These are phyloP conservation scores for Lipomyces starkeyi DNA, from an alignment of 805 yeast genomes.

Conservation along the genomic window DNA sequence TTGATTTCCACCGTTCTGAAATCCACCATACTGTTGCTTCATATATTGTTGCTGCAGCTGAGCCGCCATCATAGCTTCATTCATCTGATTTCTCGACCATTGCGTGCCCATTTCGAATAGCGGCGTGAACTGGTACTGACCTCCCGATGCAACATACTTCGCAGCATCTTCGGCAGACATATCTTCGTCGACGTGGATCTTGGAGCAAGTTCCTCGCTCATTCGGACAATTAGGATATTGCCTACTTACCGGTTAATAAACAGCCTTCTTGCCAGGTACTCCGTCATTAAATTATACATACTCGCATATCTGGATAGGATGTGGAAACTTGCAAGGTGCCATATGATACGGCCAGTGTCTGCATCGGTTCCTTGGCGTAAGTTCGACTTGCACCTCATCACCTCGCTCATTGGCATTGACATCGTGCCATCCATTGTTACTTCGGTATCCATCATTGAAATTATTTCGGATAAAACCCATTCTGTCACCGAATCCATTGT, in stretches of 20 bases:
- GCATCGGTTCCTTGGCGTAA: constrained; percentile 39
- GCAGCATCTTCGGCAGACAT: constrained; percentile 62
- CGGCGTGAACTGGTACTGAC: constrained; percentile 23
- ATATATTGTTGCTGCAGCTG: not conserved
- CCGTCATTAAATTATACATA: constrained; percentile 42
- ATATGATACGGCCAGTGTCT: constrained; percentile 47
- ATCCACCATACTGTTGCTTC: not conserved
- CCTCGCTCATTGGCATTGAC: constrained; percentile 10
- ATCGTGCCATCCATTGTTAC: not conserved
- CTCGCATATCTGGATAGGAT: constrained; percentile 78
- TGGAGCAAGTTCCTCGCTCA: constrained; percentile 81
- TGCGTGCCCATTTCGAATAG: constrained; percentile 24
- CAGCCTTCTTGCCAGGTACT: not conserved
- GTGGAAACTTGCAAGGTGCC: constrained; percentile 68
- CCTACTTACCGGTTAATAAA: not conserved
- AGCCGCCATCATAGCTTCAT: not conserved
- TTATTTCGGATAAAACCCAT: not conserved
- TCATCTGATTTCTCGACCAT: not conserved
- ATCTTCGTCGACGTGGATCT: constrained; percentile 85
- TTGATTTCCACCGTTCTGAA: not conserved
- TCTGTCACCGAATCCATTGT: not conserved
- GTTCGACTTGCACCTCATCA: not conserved
- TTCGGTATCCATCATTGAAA: constrained; percentile 4
- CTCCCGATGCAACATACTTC: constrained; percentile 54
- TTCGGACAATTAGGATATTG: constrained; percentile 75